phyloP scores from a whole-genome alignment of 2,329 filamentous ascomycete species.

The Aspergillus clavatus region DNA sequence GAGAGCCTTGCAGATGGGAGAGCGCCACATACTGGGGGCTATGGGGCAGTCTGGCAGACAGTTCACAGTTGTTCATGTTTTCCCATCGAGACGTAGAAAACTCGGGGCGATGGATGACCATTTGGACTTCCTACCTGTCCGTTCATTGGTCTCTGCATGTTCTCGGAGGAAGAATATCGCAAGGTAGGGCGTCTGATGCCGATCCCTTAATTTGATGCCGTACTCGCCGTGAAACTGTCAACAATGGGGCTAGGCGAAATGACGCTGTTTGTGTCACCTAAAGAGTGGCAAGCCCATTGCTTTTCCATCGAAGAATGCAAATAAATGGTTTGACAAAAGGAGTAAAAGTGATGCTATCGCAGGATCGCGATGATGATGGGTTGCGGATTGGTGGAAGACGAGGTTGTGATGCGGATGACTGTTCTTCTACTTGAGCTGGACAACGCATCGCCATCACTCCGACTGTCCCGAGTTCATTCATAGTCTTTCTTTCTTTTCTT shows the following conservation, averaged over 20 bases:
- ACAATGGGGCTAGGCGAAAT: background rate
- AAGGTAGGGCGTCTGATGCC: background rate
- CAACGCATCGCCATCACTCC: no score
- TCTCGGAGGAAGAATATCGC: background rate
- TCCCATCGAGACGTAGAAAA: background rate
- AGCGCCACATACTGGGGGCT: background rate
- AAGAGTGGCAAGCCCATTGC: no score
- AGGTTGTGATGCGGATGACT: no score
- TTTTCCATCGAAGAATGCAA: no score
- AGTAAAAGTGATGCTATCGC: no score
- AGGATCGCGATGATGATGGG: no score
- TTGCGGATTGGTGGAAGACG: no score
- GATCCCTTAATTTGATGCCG: background rate
- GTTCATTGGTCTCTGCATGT: background rate
- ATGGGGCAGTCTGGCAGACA: background rate
- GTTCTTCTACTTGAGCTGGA: no score
- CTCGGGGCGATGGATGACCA: background rate
- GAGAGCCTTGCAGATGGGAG: background rate
- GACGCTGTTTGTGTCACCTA: background rate
- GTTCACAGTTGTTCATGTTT: background rate
- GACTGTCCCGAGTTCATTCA: no score
- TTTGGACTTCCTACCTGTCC: background rate
- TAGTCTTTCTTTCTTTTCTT: no score
- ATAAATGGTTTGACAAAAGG: no score
- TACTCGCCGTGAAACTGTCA: background rate